These are phyloP conservation scores for Trebouxia sp. DNA, from an alignment of 139 green algal species.

Conservation along the genomic window DNA sequence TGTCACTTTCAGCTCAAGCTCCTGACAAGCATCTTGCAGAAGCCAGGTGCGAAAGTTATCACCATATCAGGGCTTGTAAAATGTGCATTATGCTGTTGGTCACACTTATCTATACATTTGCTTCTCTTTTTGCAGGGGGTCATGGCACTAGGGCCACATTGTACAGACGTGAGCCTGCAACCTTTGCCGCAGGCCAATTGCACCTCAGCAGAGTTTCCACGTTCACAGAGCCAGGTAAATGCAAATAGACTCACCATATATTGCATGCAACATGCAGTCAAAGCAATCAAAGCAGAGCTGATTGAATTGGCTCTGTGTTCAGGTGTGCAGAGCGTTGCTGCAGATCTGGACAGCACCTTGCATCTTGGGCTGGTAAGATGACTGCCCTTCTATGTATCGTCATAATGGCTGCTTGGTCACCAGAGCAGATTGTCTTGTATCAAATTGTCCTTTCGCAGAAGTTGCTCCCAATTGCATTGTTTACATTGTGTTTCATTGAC, in stretches of 20 bases:
- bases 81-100: too few relatives aligned
- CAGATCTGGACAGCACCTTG: neutral
- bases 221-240: neutral
- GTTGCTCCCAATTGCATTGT: too few relatives aligned
- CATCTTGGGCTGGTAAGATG: conserved; percentile 3
- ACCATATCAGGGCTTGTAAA: too few relatives aligned
- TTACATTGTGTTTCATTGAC: too few relatives aligned
- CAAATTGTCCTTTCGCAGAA: too few relatives aligned
- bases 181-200: neutral
- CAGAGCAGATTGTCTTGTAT: too few relatives aligned
- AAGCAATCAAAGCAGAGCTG: too few relatives aligned
- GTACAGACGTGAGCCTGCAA: conserved; percentile 1
- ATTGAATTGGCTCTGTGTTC: neutral
- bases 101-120: too few relatives aligned
- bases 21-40: neutral
- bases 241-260: neutral
- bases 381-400: too few relatives aligned
- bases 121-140: neutral
- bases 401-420: too few relatives aligned
- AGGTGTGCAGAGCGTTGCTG: neutral
- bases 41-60: too few relatives aligned
- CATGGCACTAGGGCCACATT: neutral
- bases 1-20: neutral
- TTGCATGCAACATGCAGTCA: neutral
- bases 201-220: neutral